Evolutionary conservation across 495 filamentous ascomycete species (phyloP).

Genomic region (Aspergillus hancockii): DNA sequence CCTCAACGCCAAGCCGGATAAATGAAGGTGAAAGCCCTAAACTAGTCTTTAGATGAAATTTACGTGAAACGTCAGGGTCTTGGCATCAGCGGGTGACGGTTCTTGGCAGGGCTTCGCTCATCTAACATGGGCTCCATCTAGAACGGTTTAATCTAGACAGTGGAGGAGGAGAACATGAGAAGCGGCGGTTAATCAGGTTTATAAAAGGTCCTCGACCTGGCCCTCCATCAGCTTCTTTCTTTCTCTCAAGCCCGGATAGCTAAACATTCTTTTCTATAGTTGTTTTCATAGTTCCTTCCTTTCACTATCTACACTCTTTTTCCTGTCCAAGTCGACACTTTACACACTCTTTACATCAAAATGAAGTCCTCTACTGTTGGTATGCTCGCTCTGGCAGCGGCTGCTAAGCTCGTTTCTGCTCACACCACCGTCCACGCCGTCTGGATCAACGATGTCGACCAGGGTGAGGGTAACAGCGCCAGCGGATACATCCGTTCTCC

Average conservation of each 20-base stretch:
- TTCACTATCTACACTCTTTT: constrained; percentile 12
- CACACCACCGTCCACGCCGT: constrained; percentile 28
- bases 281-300: constrained; percentile 5
- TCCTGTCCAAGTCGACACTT: constrained; percentile 8
- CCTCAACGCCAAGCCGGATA: background rate
- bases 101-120: constrained; percentile 14
- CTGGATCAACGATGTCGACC: constrained; percentile 29
- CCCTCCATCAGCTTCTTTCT: background rate
- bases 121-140: background rate
- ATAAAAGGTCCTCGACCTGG: constrained; percentile 10
- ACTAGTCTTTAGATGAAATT: background rate
- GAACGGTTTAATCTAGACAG: background rate
- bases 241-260: constrained; percentile 15
- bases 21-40: background rate
- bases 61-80: constrained; percentile 12
- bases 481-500: constrained; percentile 24
- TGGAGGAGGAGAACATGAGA: background rate
- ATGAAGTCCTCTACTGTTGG: constrained; percentile 25
- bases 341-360: constrained; percentile 14
- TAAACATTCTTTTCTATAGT: constrained; percentile 9
- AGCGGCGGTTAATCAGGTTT: background rate
- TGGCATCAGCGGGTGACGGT: constrained; percentile 2
- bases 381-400: constrained; percentile 30
- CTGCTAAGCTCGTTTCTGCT: constrained; percentile 23
- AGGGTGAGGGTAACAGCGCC: constrained; percentile 23